Evolutionary conservation across 2,329 filamentous ascomycete genomes (phyloP).

Genomic region (Cytospora chrysosperma): DNA sequence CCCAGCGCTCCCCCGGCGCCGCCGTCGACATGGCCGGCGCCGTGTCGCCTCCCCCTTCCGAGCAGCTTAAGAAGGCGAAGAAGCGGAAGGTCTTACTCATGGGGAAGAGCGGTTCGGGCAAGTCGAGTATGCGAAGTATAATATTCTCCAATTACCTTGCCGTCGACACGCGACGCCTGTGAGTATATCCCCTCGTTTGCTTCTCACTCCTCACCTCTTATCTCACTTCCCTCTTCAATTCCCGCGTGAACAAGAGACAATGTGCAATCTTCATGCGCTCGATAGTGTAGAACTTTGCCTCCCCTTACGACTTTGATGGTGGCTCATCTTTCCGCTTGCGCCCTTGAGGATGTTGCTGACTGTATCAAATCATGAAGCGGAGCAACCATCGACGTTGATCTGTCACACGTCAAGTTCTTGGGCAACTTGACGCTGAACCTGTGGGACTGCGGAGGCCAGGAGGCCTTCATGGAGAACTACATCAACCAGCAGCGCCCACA

Average conservation of each 20-base stretch:
- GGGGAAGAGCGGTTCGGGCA: constrained; percentile 96
- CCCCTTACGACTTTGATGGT: too few relatives aligned
- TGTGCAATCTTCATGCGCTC: not conserved
- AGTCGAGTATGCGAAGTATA: constrained; percentile 97
- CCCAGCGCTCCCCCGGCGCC: constrained; percentile 17
- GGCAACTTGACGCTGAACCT: constrained; percentile 96
- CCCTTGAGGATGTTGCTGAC: constrained; percentile 8
- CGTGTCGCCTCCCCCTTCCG: constrained; percentile 30
- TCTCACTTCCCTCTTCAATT: not conserved
- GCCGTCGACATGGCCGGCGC: constrained; percentile 34
- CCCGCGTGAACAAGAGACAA: not conserved
- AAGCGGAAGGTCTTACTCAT: constrained; percentile 86
- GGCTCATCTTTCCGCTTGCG: not conserved
- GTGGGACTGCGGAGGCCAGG: constrained; percentile 98
- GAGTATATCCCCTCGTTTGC: constrained; percentile 30
- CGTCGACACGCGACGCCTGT: constrained; percentile 85
- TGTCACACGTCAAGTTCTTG: constrained; percentile 98
- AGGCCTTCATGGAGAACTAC: constrained; percentile 98
- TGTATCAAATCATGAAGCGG: constrained; percentile 49
- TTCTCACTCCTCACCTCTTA: not conserved
- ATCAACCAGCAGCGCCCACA: constrained; percentile 92
- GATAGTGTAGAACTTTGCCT: too few relatives aligned
- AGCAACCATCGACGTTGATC: constrained; percentile 96
- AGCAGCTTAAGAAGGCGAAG: constrained; percentile 66
- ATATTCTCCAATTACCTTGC: constrained; percentile 99